Conservation (phyloP, 2,329 filamentous ascomycete genomes). For the Epichloe elymi region DNA sequence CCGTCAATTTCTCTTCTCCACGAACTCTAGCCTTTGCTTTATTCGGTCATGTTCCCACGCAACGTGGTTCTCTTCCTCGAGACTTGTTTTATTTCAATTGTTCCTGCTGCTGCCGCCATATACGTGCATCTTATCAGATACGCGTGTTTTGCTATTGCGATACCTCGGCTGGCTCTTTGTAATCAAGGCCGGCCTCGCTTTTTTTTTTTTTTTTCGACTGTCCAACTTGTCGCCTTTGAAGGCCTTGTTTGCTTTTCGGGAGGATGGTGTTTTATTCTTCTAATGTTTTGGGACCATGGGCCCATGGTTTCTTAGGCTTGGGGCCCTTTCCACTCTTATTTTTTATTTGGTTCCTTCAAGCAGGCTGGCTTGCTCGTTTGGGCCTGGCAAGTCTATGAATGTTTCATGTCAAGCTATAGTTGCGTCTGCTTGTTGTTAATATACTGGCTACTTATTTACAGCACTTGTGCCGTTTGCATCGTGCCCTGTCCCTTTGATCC, state of each 20-base stretch:
- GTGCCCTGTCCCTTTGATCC: background rate
- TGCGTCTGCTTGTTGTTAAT: background rate
- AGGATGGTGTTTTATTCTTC: background rate
- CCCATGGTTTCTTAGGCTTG: too few species aligned
- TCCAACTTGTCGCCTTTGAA: background rate
- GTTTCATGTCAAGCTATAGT: background rate
- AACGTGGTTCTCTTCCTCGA: background rate
- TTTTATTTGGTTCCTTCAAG: background rate
- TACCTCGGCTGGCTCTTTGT: conserved; percentile 9
- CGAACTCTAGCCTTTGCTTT: background rate
- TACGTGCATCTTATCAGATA: background rate
- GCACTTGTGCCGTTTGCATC: background rate
- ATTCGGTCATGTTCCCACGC: background rate
- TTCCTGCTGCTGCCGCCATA: background rate
- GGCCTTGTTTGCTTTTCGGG: background rate
- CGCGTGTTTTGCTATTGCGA: conserved; percentile 5
- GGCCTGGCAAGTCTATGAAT: background rate
- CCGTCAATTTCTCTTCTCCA: background rate
- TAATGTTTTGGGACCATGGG: background rate
- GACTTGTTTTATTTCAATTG: background rate
- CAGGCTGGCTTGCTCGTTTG: background rate
- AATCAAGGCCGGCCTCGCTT: conserved; percentile 3
- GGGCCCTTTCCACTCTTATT: background rate
- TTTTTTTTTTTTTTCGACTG: background rate
- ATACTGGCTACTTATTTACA: background rate